Evolutionary conservation across 208 protist genomes (phyloP), one percentile per base, ranked within the genome.

Genomic region (Zelonia costaricensis): DNA sequence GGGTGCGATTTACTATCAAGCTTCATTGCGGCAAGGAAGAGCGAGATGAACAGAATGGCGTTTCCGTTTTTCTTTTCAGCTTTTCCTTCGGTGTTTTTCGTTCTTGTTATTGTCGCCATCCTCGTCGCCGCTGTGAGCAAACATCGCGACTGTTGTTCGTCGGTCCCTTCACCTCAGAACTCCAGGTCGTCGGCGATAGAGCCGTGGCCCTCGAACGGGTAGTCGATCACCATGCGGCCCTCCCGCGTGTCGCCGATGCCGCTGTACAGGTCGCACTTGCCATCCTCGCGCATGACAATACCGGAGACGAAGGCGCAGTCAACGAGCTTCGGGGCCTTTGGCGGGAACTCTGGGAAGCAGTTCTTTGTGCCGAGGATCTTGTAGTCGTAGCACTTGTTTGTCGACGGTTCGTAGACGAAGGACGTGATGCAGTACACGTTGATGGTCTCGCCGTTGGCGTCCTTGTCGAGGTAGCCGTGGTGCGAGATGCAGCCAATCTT

Each of bases 251-350:
- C 83, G 27, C 83, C 83, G 13, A 89, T 49, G 22, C 83, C 83
- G 45, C 83, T 86, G 71, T 89, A 89, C 12, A 89, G 62, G 35
- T 89, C 83, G 42, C 70, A 82, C 64, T 84, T 86, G 20, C 79
- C 83, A 51, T 89, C 83, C 3, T 78, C 66, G 22, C 81, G 76
- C 77, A 84, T 85, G 1, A 85, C 72, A 38, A 89, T 86, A 20
- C 83, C 83, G 0, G 79, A 81, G 8, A 74, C 62, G 39, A 89
- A 89, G 7, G 68, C 83, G 35, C 83, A 89, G 68, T 89, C 83
- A n/a, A 71, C 60, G 15, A 89, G 59, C 45, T 78, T 80, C 5
- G 53, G 64, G 2, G 70, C 76, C 74, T 89, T 89, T 15, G 57
- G 27, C 23, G 83, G 83, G 49, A 69, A 89, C 3, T 75, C 63